These are phyloP conservation scores for Marchantia paleacea DNA, from an alignment of 225 moss, liverwort and hornwort genomes.

Conservation along the genomic window DNA sequence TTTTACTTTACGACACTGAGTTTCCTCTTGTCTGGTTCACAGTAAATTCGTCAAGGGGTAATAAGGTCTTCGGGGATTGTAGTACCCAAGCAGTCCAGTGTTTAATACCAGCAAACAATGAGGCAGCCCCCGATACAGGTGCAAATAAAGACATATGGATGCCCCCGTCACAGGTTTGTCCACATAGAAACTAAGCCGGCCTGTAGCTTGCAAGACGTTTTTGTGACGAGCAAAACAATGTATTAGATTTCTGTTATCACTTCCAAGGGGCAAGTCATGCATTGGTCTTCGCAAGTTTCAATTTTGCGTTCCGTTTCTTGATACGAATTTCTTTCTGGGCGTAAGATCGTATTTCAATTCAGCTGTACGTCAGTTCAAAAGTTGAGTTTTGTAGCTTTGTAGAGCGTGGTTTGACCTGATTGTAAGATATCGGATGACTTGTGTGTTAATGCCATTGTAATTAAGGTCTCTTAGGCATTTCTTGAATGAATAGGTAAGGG, in stretches of 20 bases:
- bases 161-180: conserved; percentile 69
- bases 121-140: conserved; percentile 83
- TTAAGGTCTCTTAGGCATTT: not conserved
- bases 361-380: not conserved
- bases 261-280: not conserved
- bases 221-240: too few species aligned
- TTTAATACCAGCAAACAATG: conserved; percentile 77
- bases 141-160: conserved; percentile 70
- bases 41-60: conserved; percentile 91
- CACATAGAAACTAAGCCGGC: too few species aligned
- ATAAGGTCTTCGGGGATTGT: conserved; percentile 86
- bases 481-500: conserved; percentile 51
- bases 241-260: not conserved
- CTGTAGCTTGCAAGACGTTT: too few species aligned
- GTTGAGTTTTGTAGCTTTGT: not conserved
- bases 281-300: not conserved
- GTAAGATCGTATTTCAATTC: not conserved
- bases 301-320: not conserved
- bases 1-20: not conserved
- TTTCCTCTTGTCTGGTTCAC: not conserved
- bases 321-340: not conserved
- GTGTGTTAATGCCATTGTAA: not conserved
- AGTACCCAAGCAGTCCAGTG: conserved; percentile 43
- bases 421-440: not conserved
- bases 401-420: not conserved